Evolutionary conservation across 1,284 basidiomycete species (phyloP).

Genomic region (Ganoderma boninense): DNA sequence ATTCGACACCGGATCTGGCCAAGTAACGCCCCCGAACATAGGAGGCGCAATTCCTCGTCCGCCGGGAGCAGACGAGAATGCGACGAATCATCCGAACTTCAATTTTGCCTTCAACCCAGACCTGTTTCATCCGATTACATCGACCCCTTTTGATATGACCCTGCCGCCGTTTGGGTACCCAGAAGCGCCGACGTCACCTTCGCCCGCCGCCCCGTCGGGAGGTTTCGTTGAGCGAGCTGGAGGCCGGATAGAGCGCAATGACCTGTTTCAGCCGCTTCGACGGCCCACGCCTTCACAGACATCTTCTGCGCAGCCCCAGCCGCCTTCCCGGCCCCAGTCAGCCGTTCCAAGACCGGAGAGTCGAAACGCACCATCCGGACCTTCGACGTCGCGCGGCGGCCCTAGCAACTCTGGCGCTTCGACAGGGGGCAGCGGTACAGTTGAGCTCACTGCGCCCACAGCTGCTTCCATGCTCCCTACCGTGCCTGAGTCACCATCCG

Average conservation of each 20-base stretch:
- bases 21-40: constrained; percentile 27
- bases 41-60: constrained; percentile 41
- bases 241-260: constrained; percentile 40
- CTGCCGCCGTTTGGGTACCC: constrained; percentile 66
- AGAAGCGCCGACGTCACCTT: constrained; percentile 75
- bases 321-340: constrained; percentile 21
- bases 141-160: constrained; percentile 51
- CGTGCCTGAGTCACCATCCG: constrained; percentile 28
- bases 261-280: constrained; percentile 41
- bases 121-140: constrained; percentile 53
- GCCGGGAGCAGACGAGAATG: constrained; percentile 61
- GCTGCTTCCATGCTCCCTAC: constrained; percentile 32
- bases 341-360: constrained; percentile 19
- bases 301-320: constrained; percentile 21
- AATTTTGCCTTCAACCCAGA: constrained; percentile 54
- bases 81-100: constrained; percentile 42
- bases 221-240: constrained; percentile 41
- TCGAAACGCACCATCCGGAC: constrained; percentile 7
- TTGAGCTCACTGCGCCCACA: constrained; percentile 34
- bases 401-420: not conserved
- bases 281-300: constrained; percentile 22
- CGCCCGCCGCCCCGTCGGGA: constrained; percentile 50
- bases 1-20: constrained; percentile 41
- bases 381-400: not conserved
- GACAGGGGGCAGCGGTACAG: constrained; percentile 22